Base-by-base conservation (phyloP, 192 early-diverging fungal genomes). In the Podila clonocystis region DNA sequence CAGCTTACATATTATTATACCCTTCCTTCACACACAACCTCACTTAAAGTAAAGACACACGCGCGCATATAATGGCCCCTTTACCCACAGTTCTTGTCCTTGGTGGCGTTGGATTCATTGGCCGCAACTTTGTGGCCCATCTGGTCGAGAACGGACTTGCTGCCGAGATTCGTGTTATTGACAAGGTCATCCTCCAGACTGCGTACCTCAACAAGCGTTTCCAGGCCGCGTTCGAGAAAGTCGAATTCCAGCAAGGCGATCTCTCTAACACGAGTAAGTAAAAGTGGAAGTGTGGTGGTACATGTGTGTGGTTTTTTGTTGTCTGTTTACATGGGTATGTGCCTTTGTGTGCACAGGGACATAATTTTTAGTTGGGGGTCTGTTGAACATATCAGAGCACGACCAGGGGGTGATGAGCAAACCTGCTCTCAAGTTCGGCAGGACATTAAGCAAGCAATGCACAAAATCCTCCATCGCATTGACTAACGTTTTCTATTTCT, bases 61-160 rank as follows among this genome's bases (percentile, higher is more conserved):
- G 41, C 41, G 15, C 41, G 3, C 15, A 45, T 45, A 45, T 17
- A 15, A 84, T 84, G 83, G 77, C 83, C 24, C 73, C 83, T 24
- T 66, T 82, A 64, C 88, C 84, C 48, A 88, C 86, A 63, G 90
- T 95, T 26, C 89, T 95, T 55, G 83, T 95, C 48, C 90, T 95
- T 48, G 95, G 95, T 67, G 95, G 95, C 36, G 88, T 93, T 52
- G 95, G 95, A 50, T 95, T 96, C 67, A 92, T 96, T 68, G 95
- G 95, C 29, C 89, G 95, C 55, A 89, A 93, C 77, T 87, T 96
- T 60, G 90, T 95, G 31, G 68, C 88, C 29, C 88, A 92, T 65
- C 73, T 97, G 36, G 78, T 95, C 28, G 85, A 91, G 28, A 91
- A 94, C 65, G 82, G 92, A 31, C 77, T 95, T 17, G 92, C 89